These are phyloP conservation scores for Hypoxylon sp. DNA, from an alignment of 2,329 filamentous ascomycete genomes.

Conservation along the genomic window DNA sequence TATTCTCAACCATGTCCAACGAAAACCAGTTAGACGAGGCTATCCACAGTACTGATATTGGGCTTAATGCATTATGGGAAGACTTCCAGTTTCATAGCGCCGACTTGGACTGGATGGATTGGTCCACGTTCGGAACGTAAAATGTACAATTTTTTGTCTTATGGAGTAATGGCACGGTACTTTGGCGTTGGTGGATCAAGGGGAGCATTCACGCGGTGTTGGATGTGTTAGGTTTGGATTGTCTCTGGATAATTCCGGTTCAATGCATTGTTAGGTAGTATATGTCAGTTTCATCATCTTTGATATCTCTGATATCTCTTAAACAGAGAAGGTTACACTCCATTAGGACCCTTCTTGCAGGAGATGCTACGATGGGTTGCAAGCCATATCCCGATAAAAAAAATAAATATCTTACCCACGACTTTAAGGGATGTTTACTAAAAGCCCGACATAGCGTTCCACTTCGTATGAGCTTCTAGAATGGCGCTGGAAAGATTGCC, in stretches of 20 bases:
- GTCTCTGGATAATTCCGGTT: conserved; percentile 32
- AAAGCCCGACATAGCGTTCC: conserved; percentile 7
- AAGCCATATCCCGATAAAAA: conserved; percentile 21
- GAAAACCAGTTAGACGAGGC: conserved; percentile 55
- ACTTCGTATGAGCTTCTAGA: conserved; percentile 37
- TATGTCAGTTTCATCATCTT: conserved; percentile 11
- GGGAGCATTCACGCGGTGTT: conserved; percentile 38
- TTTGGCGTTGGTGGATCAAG: conserved; percentile 35
- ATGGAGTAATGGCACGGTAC: conserved; percentile 16
- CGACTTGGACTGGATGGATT: conserved; percentile 57
- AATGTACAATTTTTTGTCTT: conserved; percentile 31
- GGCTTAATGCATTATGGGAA: conserved; percentile 54
- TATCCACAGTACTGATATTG: conserved; percentile 55
- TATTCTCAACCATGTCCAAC: conserved; percentile 57
- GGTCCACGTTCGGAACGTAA: conserved; percentile 48
- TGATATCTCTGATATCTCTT: conserved; percentile 10
- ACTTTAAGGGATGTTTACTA: conserved; percentile 33
- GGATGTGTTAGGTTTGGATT: conserved; percentile 21
- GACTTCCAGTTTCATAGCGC: conserved; percentile 56
- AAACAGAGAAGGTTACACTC: conserved; percentile 25
- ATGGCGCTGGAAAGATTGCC: conserved; percentile 27
- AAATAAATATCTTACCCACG: conserved; percentile 20
- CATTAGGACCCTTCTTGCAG: conserved; percentile 32
- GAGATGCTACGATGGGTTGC: conserved; percentile 31
- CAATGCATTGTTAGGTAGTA: conserved; percentile 29